A percentile compares a stretch with the other conserved stretches of the same genome.
These are phyloP conservation scores for Phallus indusiatus DNA, from an alignment of 768 basidiomycete species.

Conservation along the genomic window DNA sequence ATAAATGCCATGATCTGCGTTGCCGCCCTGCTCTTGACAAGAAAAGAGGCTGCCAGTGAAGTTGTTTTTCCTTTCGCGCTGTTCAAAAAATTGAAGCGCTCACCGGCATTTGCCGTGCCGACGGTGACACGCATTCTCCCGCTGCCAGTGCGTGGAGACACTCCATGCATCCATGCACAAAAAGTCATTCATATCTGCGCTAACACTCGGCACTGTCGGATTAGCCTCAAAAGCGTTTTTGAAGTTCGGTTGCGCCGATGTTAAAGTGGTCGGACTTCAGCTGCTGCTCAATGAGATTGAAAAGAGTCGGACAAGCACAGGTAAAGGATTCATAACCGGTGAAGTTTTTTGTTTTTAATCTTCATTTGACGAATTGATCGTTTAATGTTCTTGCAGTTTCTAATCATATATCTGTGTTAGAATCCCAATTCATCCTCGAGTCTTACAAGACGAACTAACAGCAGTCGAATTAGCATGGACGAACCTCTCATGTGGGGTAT, in stretches of 20 bases:
- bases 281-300: slow-evolving; percentile 55
- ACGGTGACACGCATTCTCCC: no score
- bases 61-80: no score
- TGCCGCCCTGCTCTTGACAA: no score
- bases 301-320: slow-evolving; percentile 29
- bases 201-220: slow-evolving; percentile 58
- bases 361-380: background rate
- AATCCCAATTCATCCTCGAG: background rate
- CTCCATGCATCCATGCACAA: no score
- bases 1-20: no score
- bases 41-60: no score
- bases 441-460: background rate
- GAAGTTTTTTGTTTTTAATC: slow-evolving; percentile 16
- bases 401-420: slow-evolving; percentile 88
- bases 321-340: slow-evolving; percentile 72
- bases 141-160: no score
- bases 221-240: slow-evolving; percentile 74
- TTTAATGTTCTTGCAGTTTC: slow-evolving; percentile 43
- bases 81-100: no score
- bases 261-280: slow-evolving; percentile 63
- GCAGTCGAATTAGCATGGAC: slow-evolving; percentile 74
- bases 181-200: slow-evolving; percentile 37
- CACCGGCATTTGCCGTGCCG: no score
- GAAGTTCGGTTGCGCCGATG: slow-evolving; percentile 47
- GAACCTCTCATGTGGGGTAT: slow-evolving; percentile 86